A percentile compares a stretch with the other conserved stretches of the same genome.
phyloP scores from a whole-genome alignment of 1,284 basidiomycete genomes.

The Coniferiporia weirii region DNA sequence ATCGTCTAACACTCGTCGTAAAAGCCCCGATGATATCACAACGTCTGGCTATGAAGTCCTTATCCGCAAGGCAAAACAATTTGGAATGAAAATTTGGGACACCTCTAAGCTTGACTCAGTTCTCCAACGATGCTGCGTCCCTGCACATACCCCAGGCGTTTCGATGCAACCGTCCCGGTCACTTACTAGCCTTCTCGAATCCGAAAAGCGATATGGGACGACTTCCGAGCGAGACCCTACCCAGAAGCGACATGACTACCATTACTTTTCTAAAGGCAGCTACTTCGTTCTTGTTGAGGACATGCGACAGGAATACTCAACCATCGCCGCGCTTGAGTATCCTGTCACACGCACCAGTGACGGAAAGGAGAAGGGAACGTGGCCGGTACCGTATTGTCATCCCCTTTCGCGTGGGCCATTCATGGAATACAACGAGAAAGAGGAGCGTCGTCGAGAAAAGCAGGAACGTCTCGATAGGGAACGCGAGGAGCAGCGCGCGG shows the following conservation, averaged over 20 bases:
- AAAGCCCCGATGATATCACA: conserved; percentile 28
- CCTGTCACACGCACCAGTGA: conserved; percentile 45
- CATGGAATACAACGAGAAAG: conserved; percentile 64
- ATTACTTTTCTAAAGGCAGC: conserved; percentile 79
- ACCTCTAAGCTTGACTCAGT: conserved; percentile 72
- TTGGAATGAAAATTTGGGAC: conserved; percentile 89
- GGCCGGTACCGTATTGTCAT: conserved; percentile 72
- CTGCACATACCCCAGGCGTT: conserved; percentile 24
- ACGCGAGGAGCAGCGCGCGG: conserved; percentile 38
- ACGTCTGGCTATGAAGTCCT: conserved; percentile 45
- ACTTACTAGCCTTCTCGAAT: conserved; percentile 70
- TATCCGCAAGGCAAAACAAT: conserved; percentile 69
- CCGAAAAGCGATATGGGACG: conserved; percentile 85
- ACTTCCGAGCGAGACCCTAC: conserved; percentile 85
- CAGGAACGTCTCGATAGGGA: conserved; percentile 46
- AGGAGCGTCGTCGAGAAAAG: conserved; percentile 60
- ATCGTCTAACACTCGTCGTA: conserved; percentile 25
- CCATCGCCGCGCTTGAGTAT: conserved; percentile 66
- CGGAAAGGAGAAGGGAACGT: conserved; percentile 46
- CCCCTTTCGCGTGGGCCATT: conserved; percentile 68
- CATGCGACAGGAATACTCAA: conserved; percentile 71
- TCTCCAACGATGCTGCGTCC: conserved; percentile 52
- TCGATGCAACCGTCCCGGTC: conserved; percentile 26
- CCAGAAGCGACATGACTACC: conserved; percentile 82
- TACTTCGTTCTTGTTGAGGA: conserved; percentile 92